A percentile compares a stretch with the other conserved stretches of the same genome.
These are phyloP conservation scores for Clarireedia hainanense DNA, from an alignment of 2,329 filamentous ascomycete genomes.

Conservation along the genomic window DNA sequence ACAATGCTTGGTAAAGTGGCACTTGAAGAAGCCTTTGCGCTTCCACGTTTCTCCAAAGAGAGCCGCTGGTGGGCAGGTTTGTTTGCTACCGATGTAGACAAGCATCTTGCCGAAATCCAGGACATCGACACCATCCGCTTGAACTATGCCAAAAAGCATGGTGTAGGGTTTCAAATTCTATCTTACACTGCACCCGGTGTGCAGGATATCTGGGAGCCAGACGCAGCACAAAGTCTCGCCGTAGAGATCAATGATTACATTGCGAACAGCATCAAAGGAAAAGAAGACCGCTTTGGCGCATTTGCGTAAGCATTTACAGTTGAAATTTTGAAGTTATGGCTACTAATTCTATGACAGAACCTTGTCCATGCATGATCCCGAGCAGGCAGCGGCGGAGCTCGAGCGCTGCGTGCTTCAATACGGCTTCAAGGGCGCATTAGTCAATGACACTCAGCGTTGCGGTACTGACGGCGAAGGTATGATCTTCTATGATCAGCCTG, in stretches of 20 bases:
- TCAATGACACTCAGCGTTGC: constrained; percentile 52
- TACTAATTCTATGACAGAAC: constrained; percentile 15
- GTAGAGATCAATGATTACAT: constrained; percentile 30
- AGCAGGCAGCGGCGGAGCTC: constrained; percentile 42
- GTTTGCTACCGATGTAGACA: constrained; percentile 51
- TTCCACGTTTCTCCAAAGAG: constrained; percentile 50
- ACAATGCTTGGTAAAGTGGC: constrained; percentile 46
- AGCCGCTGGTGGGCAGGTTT: constrained; percentile 53
- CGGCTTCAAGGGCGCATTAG: constrained; percentile 55
- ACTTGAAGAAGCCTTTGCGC: constrained; percentile 54
- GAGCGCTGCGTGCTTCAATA: constrained; percentile 43
- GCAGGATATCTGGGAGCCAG: constrained; percentile 37
- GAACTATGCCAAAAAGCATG: constrained; percentile 38
- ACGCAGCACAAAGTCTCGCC: constrained; percentile 35
- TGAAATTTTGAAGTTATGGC: no score
- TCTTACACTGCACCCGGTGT: constrained; percentile 43
- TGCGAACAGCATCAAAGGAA: constrained; percentile 17
- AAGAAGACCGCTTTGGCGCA: constrained; percentile 36
- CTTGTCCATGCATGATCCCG: constrained; percentile 46
- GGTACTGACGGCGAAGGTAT: constrained; percentile 52
- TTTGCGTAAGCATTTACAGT: constrained; percentile 29
- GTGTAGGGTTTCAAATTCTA: constrained; percentile 41
- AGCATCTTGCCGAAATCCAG: constrained; percentile 48
- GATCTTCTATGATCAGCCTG: constrained; percentile 55
- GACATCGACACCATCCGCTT: constrained; percentile 37